These are phyloP conservation scores for Aspergillus sclerotioniger DNA, from an alignment of 495 filamentous ascomycete genomes.

Conservation along the genomic window DNA sequence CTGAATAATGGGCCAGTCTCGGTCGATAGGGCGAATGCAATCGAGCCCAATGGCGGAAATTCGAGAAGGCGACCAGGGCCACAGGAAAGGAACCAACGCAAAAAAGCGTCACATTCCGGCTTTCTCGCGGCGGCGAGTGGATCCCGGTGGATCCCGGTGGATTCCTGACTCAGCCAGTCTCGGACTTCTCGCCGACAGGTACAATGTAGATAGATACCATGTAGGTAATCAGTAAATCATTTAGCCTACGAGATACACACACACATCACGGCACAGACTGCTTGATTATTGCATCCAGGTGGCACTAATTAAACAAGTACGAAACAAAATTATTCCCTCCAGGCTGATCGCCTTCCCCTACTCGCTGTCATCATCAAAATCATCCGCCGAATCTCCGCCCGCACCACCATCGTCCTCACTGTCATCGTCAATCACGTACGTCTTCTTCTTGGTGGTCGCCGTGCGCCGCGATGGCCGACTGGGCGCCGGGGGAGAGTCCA, in stretches of 20 bases:
- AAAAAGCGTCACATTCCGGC: not conserved
- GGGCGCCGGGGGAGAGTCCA: constrained; percentile 48
- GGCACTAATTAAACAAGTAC: too few relatives aligned
- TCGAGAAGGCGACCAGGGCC: not conserved
- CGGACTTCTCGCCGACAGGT: not conserved
- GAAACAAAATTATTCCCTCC: too few relatives aligned
- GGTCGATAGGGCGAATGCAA: not conserved
- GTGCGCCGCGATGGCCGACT: constrained; percentile 53
- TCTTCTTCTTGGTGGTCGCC: constrained; percentile 47
- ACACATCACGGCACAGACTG: too few relatives aligned
- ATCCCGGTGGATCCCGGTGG: not conserved
- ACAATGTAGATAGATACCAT: too few relatives aligned
- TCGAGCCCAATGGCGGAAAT: not conserved
- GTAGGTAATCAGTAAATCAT: too few relatives aligned
- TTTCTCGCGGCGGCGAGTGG: not conserved
- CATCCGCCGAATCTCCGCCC: constrained; percentile 30
- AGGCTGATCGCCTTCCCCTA: constrained; percentile 12
- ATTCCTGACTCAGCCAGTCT: not conserved
- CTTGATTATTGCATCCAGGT: too few relatives aligned
- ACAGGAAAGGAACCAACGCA: not conserved
- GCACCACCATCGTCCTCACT: constrained; percentile 38
- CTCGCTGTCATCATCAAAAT: constrained; percentile 44
- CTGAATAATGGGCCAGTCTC: not conserved
- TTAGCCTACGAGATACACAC: too few relatives aligned
- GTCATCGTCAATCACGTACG: constrained; percentile 55